These are phyloP conservation scores for Rheum nobile DNA, from an alignment of 148 eudicot species.

Conservation along the genomic window DNA sequence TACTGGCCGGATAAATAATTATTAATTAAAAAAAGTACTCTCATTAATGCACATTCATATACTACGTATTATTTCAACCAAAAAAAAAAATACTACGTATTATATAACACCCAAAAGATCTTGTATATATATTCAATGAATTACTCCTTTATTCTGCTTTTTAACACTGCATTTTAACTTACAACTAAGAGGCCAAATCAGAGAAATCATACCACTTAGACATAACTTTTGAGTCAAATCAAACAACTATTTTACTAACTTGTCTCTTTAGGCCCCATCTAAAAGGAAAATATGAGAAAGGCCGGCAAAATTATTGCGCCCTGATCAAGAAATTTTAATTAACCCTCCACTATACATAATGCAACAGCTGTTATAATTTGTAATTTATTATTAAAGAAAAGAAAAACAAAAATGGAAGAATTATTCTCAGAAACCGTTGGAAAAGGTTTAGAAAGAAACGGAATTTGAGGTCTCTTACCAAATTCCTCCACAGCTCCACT, in stretches of 20 bases:
- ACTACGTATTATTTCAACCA: no score
- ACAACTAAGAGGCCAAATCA: not conserved
- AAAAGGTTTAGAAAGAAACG: slow-evolving; percentile 6
- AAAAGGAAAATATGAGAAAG: not conserved
- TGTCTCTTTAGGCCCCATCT: slow-evolving; percentile 7
- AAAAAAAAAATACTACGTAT: no score
- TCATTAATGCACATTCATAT: no score
- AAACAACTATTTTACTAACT: not conserved
- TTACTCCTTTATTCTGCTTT: not conserved
- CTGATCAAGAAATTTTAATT: not conserved
- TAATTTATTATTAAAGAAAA: not conserved
- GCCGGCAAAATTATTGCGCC: slow-evolving; percentile 5
- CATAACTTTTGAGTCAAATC: not conserved
- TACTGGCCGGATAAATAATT: no score
- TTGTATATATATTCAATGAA: no score
- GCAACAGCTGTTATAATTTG: not conserved
- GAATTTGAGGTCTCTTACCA: not conserved
- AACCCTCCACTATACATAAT: not conserved
- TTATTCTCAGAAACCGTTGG: not conserved
- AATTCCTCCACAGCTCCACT: slow-evolving; percentile 2
- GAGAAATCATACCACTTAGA: not conserved
- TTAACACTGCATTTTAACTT: not conserved
- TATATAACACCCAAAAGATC: no score
- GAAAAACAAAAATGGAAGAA: not conserved
- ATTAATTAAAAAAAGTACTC: no score